A percentile compares a stretch with the other conserved stretches of the same genome.
Evolutionary conservation across 1,284 basidiomycete species (phyloP).

Genomic region (Schizophyllum amplum): DNA sequence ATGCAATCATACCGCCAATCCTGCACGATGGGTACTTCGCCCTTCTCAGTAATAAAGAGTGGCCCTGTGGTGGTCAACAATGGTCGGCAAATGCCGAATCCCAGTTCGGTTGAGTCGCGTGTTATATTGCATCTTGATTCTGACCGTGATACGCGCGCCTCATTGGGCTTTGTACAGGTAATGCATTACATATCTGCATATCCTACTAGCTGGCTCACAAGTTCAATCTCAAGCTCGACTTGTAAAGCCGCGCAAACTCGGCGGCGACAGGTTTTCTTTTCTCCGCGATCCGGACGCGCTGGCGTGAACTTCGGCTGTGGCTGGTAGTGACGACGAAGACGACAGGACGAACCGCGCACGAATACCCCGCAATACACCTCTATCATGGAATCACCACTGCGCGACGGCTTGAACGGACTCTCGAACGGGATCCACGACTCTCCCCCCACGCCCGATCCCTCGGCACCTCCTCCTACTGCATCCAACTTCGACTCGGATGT

Average conservation of each 20-base stretch:
- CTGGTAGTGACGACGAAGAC: not conserved
- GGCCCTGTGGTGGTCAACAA: not conserved
- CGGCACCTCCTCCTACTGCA: not conserved
- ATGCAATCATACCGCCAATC: too few species aligned
- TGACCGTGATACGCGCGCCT: not conserved
- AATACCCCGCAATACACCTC: not conserved
- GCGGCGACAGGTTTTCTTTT: not conserved
- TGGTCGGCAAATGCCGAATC: not conserved
- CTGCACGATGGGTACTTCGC: not conserved
- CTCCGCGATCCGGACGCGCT: not conserved
- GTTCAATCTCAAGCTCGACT: not conserved
- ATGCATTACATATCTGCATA: not conserved
- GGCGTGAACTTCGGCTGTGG: not conserved
- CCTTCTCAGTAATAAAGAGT: not conserved
- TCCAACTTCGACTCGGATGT: conserved; percentile 47
- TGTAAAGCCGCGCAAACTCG: not conserved
- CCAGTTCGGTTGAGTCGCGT: not conserved
- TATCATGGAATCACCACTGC: not conserved
- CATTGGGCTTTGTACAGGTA: not conserved
- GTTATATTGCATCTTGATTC: not conserved
- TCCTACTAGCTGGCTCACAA: not conserved
- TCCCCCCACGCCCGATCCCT: not conserved
- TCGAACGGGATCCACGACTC: not conserved
- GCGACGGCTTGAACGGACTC: not conserved
- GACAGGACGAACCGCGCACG: not conserved